phyloP scores from a whole-genome alignment of 352 stramenopile species.

The Globisporangium cederbergense region DNA sequence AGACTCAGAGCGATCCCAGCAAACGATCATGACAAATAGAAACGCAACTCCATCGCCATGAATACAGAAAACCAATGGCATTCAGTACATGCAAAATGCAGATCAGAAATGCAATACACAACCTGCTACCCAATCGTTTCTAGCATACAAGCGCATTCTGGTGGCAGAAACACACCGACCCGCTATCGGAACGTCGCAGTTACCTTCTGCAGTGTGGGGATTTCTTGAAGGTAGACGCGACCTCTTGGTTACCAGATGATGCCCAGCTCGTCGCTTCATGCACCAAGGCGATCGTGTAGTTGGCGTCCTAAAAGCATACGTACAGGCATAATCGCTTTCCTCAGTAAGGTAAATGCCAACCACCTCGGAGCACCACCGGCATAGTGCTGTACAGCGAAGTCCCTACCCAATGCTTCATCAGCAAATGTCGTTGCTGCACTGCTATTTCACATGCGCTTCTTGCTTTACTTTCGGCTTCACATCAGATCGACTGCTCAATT shows the following conservation, averaged over 20 bases:
- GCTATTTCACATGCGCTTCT: constrained; percentile 9
- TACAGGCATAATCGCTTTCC: background rate
- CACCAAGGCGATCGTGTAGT: background rate
- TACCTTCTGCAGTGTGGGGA: constrained; percentile 9
- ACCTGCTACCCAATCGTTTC: background rate
- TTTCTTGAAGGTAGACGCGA: background rate
- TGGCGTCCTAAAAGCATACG: background rate
- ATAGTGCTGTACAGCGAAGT: background rate
- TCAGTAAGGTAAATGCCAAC: background rate
- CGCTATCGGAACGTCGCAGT: background rate
- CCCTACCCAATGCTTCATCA: constrained; percentile 5
- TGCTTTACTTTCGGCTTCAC: constrained; percentile 15
- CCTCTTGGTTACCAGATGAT: background rate
- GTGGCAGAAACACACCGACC: background rate
- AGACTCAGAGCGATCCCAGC: background rate
- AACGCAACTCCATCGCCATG: background rate
- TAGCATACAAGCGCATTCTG: constrained; percentile 1
- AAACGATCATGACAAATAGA: background rate
- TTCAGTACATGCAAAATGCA: constrained; percentile 9
- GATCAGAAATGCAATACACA: background rate
- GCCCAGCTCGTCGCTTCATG: background rate
- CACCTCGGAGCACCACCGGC: too few species aligned
- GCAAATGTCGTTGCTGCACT: background rate
- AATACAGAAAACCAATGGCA: constrained; percentile 8
- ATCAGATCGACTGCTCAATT: constrained; percentile 2